Percentiles rank a stretch among this genome's conserved stretches.
Evolutionary conservation across 345 rosid species (phyloP).

Genomic region (Zanthoxylum bungeanum): DNA sequence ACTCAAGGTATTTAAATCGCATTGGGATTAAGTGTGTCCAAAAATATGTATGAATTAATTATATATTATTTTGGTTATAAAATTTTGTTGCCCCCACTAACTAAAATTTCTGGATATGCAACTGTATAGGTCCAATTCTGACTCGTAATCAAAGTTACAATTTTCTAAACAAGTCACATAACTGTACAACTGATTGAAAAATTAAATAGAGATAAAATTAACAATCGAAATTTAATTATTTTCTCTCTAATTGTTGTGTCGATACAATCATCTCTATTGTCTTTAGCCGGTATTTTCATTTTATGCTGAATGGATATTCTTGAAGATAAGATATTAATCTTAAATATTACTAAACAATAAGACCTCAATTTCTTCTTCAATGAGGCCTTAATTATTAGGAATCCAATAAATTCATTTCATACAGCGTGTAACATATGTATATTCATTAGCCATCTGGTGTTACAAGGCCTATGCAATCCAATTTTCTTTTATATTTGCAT

Average conservation of each 20-base stretch:
- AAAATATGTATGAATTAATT: no score
- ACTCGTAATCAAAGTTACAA: not conserved
- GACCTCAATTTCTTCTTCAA: not conserved
- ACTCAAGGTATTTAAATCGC: no score
- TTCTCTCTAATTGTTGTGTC: not conserved
- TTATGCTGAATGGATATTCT: conserved; percentile 7
- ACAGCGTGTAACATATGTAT: no score
- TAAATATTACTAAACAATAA: not conserved
- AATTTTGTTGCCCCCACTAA: no score
- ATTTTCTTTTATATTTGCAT: not conserved
- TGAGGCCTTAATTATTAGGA: not conserved
- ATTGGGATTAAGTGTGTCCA: no score
- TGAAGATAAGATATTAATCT: not conserved
- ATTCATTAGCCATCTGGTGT: not conserved
- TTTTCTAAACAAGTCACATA: not conserved
- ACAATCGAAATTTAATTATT: not conserved
- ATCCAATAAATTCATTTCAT: not conserved
- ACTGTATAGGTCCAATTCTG: not conserved
- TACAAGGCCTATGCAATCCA: not conserved
- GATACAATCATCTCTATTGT: not conserved
- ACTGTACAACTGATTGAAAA: not conserved
- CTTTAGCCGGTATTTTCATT: not conserved
- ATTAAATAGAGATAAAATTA: not conserved
- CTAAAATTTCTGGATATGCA: no score
- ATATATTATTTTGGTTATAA: no score